phyloP scores from a whole-genome alignment of 768 basidiomycete genomes.

The Cubamyces sp. region DNA sequence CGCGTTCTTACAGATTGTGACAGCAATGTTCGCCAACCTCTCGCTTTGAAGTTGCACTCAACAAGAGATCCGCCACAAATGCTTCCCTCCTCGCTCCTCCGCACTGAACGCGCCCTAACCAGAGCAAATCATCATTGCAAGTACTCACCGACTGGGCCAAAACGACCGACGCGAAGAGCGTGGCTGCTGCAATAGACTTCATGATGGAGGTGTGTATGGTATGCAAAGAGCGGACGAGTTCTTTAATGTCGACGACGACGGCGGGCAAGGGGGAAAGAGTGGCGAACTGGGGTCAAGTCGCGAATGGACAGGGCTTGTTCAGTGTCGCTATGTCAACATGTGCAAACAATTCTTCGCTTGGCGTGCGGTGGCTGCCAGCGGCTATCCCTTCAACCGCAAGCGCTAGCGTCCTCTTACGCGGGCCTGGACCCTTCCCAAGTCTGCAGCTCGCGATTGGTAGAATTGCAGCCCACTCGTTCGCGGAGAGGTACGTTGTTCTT shows the following conservation, averaged over 20 bases:
- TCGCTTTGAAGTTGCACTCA: background rate
- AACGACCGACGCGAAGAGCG: conserved; percentile 53
- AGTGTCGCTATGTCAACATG: conserved; percentile 28
- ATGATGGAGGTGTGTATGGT: conserved; percentile 41
- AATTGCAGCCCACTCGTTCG: too few species aligned
- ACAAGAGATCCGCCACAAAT: background rate
- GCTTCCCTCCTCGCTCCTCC: background rate
- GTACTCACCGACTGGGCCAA: conserved; percentile 47
- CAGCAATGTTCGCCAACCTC: too few species aligned
- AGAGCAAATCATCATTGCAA: conserved; percentile 7
- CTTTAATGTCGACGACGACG: conserved; percentile 42
- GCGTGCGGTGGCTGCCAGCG: conserved; percentile 1
- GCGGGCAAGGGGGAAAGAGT: conserved; percentile 23
- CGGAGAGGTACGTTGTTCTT: too few species aligned
- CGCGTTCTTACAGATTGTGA: too few species aligned
- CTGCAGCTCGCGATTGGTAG: too few species aligned
- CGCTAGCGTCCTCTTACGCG: background rate
- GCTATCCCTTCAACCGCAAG: background rate
- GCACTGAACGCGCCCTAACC: background rate
- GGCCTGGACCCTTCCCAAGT: background rate
- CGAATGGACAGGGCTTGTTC: conserved; percentile 14
- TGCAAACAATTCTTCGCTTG: conserved; percentile 23
- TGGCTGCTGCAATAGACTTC: conserved; percentile 56
- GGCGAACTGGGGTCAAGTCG: conserved; percentile 18
- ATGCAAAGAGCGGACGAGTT: conserved; percentile 43